Conservation (phyloP, 306 rosid species). For the Rosa lucieae region DNA sequence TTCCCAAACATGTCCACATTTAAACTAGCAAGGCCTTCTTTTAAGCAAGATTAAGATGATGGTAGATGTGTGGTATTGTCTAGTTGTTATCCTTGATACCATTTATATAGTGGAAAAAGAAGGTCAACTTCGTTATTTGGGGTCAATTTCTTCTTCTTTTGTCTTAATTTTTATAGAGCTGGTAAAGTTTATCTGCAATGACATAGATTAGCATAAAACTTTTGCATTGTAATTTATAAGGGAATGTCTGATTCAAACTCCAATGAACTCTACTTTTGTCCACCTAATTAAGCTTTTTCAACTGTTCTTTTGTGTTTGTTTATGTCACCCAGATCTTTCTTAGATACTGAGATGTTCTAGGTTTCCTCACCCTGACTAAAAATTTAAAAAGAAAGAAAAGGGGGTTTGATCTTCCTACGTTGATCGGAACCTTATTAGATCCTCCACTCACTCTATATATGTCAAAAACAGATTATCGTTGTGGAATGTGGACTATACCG, state of each 20-base stretch:
- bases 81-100: not conserved
- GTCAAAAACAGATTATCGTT: not conserved
- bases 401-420: not conserved
- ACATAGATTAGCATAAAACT: constrained; percentile 1
- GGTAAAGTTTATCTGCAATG: not conserved
- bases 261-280: not conserved
- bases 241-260: not conserved
- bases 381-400: not conserved
- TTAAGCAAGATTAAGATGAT: not conserved
- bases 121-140: not conserved
- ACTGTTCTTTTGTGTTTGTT: not conserved
- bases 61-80: not conserved
- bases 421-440: not conserved
- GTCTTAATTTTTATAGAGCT: not conserved
- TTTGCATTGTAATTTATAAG: not conserved
- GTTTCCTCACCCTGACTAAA: not conserved
- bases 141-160: not conserved
- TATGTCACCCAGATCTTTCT: constrained; percentile 10
- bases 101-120: not conserved
- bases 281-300: not conserved
- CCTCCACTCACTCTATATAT: not conserved
- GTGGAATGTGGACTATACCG: constrained; percentile 4
- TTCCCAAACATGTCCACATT: not conserved
- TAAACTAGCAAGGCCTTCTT: not conserved
- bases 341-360: constrained; percentile 19